Percentiles rank a stretch among this genome's conserved stretches.
These are phyloP conservation scores for Tylopilus vinaceipallidus DNA, from an alignment of 768 basidiomycete genomes.

Conservation along the genomic window DNA sequence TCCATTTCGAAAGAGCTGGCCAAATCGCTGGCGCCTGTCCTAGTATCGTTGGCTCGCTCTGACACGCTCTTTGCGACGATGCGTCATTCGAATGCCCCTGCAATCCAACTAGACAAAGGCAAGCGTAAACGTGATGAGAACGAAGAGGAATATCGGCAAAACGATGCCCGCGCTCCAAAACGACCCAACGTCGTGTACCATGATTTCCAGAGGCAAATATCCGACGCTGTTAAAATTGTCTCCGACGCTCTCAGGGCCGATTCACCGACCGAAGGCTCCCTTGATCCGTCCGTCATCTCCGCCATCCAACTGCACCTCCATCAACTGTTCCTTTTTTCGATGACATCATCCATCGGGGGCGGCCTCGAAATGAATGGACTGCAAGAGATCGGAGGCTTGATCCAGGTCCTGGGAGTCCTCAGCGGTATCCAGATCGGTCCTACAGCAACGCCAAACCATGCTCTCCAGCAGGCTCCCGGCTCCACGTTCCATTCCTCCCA, in stretches of 20 bases:
- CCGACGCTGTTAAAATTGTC: conserved; percentile 59
- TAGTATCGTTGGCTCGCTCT: conserved; percentile 67
- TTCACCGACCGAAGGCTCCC: conserved; percentile 36
- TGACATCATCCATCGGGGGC: conserved; percentile 60
- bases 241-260: conserved; percentile 45
- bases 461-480: conserved; percentile 21
- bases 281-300: conserved; percentile 60
- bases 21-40: conserved; percentile 53
- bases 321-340: conserved; percentile 75
- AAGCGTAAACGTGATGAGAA: conserved; percentile 70
- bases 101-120: conserved; percentile 63
- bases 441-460: conserved; percentile 31
- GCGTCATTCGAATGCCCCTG: conserved; percentile 60
- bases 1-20: conserved; percentile 53
- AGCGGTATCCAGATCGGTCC: conserved; percentile 69
- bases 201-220: conserved; percentile 54
- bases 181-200: conserved; percentile 44
- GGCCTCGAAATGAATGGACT: conserved; percentile 55
- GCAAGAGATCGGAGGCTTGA: conserved; percentile 77
- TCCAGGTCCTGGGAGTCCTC: conserved; percentile 79
- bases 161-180: conserved; percentile 37
- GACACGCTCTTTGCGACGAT: conserved; percentile 63
- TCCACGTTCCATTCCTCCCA: conserved; percentile 36
- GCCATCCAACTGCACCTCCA: conserved; percentile 72
- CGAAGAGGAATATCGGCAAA: conserved; percentile 31